A percentile compares a stretch with the other conserved stretches of the same genome.
These are phyloP conservation scores for Polysphondylium violaceum DNA, from an alignment of 78 protist genomes.

Conservation along the genomic window DNA sequence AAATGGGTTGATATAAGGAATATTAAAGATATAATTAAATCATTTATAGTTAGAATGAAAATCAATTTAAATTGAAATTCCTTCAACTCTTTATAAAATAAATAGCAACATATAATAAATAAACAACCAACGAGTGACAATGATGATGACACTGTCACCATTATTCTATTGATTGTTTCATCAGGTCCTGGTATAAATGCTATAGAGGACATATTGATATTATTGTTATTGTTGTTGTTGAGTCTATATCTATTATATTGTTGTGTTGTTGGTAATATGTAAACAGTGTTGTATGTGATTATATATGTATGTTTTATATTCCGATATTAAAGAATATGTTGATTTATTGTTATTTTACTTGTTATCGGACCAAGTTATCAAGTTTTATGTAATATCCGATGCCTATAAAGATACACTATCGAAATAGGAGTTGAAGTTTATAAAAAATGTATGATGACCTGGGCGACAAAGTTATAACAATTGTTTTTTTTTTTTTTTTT, in stretches of 20 bases:
- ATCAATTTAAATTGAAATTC: conserved; percentile 48
- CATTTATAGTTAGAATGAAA: conserved; percentile 52
- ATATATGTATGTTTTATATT: too few relatives aligned
- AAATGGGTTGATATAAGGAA: conserved; percentile 23
- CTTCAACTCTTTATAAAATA: conserved; percentile 20
- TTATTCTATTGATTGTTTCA: background rate
- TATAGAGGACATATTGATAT: conserved; percentile 36
- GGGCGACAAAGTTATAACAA: too few relatives aligned
- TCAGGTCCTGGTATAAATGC: conserved; percentile 31
- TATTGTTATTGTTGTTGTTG: background rate
- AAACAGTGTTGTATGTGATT: background rate
- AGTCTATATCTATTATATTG: background rate
- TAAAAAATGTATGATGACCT: too few relatives aligned
- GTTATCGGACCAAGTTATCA: too few relatives aligned
- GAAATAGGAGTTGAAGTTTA: too few relatives aligned
- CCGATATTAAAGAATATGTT: too few relatives aligned
- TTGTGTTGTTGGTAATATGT: background rate
- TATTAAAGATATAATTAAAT: conserved; percentile 42
- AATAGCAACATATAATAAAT: conserved; percentile 14
- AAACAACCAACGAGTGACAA: conserved; percentile 34
- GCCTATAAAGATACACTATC: too few relatives aligned
- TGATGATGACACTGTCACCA: conserved; percentile 32
- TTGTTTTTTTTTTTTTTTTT: too few relatives aligned
- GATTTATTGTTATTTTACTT: too few relatives aligned
- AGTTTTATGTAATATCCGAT: too few relatives aligned